Conservation (phyloP, 164 flowering plant genomes). For the Brasenia schreberi region DNA sequence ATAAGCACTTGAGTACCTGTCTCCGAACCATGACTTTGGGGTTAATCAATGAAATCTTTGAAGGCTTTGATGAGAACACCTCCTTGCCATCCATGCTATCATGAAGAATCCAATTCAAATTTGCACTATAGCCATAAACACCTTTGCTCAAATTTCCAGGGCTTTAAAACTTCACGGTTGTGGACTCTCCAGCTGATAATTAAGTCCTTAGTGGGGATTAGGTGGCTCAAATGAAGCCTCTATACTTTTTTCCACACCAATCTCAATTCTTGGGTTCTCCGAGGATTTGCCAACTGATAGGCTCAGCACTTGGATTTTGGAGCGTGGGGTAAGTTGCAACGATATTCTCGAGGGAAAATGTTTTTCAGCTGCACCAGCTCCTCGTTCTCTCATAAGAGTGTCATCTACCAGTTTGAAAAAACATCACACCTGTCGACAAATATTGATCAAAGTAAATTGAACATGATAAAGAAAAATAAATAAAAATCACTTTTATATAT, state of each 20-base stretch:
- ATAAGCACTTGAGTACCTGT: slow-evolving; percentile 57
- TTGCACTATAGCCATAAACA: slow-evolving; percentile 43
- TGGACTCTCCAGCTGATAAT: slow-evolving; percentile 42
- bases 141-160: slow-evolving; percentile 94
- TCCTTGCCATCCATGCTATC: slow-evolving; percentile 62
- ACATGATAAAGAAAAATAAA: too few relatives aligned
- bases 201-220: slow-evolving; percentile 31
- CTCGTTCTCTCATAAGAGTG: too few relatives aligned
- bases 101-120: slow-evolving; percentile 70
- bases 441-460: too few relatives aligned
- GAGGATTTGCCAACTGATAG: slow-evolving; percentile 82
- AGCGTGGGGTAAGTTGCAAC: slow-evolving; percentile 58
- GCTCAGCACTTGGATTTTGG: slow-evolving; percentile 43
- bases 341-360: slow-evolving; percentile 85
- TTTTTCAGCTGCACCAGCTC: slow-evolving; percentile 63
- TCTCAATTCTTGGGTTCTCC: slow-evolving; percentile 53
- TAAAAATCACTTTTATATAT: too few relatives aligned
- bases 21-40: slow-evolving; percentile 77
- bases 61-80: slow-evolving; percentile 64
- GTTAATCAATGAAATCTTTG: slow-evolving; percentile 36
- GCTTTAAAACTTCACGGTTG: slow-evolving; percentile 47
- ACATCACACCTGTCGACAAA: too few relatives aligned
- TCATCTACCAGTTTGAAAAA: too few relatives aligned
- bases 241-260: slow-evolving; percentile 37
- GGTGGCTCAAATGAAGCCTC: slow-evolving; percentile 54